Evolutionary conservation across 1,139 yeast genomes (phyloP).

Genomic region (Blastobotrys elegans): DNA sequence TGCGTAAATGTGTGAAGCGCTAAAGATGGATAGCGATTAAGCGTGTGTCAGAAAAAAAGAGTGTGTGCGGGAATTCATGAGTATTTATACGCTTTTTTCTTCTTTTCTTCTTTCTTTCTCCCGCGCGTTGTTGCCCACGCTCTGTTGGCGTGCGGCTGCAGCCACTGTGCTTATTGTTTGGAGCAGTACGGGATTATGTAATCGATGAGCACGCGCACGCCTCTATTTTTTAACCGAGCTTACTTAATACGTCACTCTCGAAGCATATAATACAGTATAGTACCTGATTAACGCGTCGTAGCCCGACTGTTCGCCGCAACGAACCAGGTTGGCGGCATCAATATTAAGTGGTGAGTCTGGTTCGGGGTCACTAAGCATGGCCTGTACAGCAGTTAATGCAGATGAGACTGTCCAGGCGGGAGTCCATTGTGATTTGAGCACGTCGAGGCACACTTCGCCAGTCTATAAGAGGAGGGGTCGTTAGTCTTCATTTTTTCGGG

Average conservation of each 20-base stretch:
- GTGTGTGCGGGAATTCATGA: no score
- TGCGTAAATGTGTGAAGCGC: no score
- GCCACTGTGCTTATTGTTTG: no score
- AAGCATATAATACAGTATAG: slow-evolving; percentile 44
- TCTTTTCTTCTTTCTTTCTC: no score
- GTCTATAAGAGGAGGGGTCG: slow-evolving; percentile 33
- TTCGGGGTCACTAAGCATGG: slow-evolving; percentile 70
- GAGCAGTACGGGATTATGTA: no score
- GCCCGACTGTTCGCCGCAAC: slow-evolving; percentile 51
- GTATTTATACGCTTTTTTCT: no score
- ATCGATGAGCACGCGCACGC: no score
- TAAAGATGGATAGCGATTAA: no score
- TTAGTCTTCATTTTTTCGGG: neutral
- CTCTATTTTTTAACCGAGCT: no score
- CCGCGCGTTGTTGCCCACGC: no score
- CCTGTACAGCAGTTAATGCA: slow-evolving; percentile 64
- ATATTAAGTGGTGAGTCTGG: slow-evolving; percentile 82
- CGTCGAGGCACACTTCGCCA: slow-evolving; percentile 85
- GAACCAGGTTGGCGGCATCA: slow-evolving; percentile 74
- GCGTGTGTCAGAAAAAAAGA: no score
- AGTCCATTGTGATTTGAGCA: slow-evolving; percentile 67
- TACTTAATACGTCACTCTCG: neutral
- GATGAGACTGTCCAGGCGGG: slow-evolving; percentile 83
- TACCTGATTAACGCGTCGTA: slow-evolving; percentile 62
- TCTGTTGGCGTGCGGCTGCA: no score